Evolutionary conservation across 1,284 basidiomycete genomes (phyloP).

Genomic region (Takashimella koratensis): DNA sequence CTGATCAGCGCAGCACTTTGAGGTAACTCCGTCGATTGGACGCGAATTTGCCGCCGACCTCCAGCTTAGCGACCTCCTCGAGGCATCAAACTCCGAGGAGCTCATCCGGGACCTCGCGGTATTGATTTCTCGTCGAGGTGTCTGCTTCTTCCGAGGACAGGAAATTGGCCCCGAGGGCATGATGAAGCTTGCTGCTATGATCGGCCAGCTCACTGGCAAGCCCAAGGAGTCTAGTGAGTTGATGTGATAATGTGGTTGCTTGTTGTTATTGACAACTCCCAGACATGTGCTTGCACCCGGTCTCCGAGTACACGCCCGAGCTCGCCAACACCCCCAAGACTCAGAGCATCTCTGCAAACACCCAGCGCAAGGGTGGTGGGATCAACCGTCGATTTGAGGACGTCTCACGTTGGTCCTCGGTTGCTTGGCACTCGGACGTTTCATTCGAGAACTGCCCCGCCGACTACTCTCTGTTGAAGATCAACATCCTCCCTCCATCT

Average conservation of each 20-base stretch:
- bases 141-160: constrained; percentile 66
- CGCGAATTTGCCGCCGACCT: constrained; percentile 46
- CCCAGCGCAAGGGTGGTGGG: constrained; percentile 25
- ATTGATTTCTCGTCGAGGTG: constrained; percentile 63
- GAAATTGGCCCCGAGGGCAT: constrained; percentile 53
- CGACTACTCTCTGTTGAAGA: constrained; percentile 62
- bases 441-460: constrained; percentile 64
- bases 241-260: background rate
- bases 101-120: constrained; percentile 55
- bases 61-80: constrained; percentile 50
- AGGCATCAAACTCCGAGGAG: constrained; percentile 50
- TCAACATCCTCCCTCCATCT: constrained; percentile 57
- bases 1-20: constrained; percentile 32
- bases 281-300: constrained; percentile 29
- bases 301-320: constrained; percentile 21
- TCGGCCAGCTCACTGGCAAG: constrained; percentile 60
- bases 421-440: constrained; percentile 26
- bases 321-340: constrained; percentile 15
- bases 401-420: constrained; percentile 29
- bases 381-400: constrained; percentile 32
- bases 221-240: constrained; percentile 43
- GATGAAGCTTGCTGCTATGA: constrained; percentile 51
- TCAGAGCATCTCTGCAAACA: constrained; percentile 19
- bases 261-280: background rate
- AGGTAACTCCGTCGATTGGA: constrained; percentile 36